Evolutionary conservation across 306 rosid genomes (phyloP), one percentile per base, ranked within the genome.

Genomic region (Benincasa hispida): DNA sequence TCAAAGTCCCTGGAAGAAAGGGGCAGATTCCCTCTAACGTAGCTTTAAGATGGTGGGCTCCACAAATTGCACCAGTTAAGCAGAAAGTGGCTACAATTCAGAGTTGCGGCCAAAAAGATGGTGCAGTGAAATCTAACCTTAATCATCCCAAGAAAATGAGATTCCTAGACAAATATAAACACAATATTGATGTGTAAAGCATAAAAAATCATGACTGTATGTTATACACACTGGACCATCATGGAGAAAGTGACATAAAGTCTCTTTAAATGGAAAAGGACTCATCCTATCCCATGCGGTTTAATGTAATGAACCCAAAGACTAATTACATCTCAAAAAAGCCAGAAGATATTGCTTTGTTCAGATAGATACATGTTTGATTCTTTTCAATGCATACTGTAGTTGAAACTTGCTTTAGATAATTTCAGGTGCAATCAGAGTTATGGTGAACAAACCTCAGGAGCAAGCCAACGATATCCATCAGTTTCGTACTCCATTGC

Each of bases 391-490:
- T 42, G 75, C 27, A 24, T 67, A 65, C n/a, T 41, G 17, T 72
- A 73, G 60, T 32, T 65, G 72, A 12, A 65, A 37, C 72, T 65
- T n/a, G 50, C 51, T 65, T 48, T 84, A 51, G 66, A 39, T 21
- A 24, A 8, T 62, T 35, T 2, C 48, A 62, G 59, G 73, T 74
- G 57, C 82, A 68, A 78, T 42, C 27, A 78, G 74, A 39, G 82
- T 10, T 51, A 86, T 45, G 76, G 68, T 55, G 72, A 78, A 77
- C 96, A 75, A 81, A 94, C 98, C 98, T 94, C 99, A 0, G 97
- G 97, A 84, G 99, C 99, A 34, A 94, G 87, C 99, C 97, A 94
- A 39, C 93, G 86, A 70, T 89, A 94, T 62, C 99, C 99, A 84
- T 94, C 97, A 48, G 95, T 94, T 87, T 94, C 99, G 35, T 92